Evolutionary conservation across 495 filamentous ascomycete species (phyloP).

Genomic region (Trichoderma reesei): DNA sequence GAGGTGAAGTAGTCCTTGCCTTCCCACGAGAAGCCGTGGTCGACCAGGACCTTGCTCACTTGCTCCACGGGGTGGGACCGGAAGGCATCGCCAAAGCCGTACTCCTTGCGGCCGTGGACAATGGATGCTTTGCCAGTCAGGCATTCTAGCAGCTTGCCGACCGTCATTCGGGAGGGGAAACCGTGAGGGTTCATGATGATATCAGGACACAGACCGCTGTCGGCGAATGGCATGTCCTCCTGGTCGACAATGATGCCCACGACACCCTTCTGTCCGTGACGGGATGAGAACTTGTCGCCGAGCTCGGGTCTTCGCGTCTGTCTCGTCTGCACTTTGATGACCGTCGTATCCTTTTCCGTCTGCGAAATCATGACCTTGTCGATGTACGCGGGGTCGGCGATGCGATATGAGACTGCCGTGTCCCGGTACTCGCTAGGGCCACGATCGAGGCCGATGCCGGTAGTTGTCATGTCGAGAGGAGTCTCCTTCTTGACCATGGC

Average conservation of each 20-base stretch:
- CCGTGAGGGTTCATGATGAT: conserved; percentile 99
- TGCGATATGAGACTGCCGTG: conserved; percentile 68
- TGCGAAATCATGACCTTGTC: conserved; percentile 88
- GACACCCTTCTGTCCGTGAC: conserved; percentile 98
- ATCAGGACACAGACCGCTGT: conserved; percentile 80
- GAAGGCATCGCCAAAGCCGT: conserved; percentile 85
- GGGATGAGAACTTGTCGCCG: conserved; percentile 96
- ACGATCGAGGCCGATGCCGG: conserved; percentile 53
- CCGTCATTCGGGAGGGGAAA: conserved; percentile 99
- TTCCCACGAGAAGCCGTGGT: conserved; percentile 86
- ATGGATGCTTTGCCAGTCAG: conserved; percentile 91
- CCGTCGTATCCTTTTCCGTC: conserved; percentile 67
- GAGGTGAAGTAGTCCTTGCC: conserved; percentile 94
- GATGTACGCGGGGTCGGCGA: conserved; percentile 75
- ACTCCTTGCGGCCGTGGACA: conserved; percentile 63
- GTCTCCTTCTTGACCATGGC: conserved; percentile 81
- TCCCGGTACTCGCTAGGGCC: conserved; percentile 54
- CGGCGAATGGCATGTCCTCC: conserved; percentile 94
- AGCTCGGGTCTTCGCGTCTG: conserved; percentile 91
- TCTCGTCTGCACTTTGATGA: conserved; percentile 85
- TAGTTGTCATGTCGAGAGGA: conserved; percentile 60
- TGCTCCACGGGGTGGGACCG: conserved; percentile 84
- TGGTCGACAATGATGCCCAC: conserved; percentile 92
- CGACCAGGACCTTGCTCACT: conserved; percentile 75
- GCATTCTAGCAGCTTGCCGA: conserved; percentile 95